phyloP scores from a whole-genome alignment of 2,329 filamentous ascomycete species.

The Dactylellina leptospora region DNA sequence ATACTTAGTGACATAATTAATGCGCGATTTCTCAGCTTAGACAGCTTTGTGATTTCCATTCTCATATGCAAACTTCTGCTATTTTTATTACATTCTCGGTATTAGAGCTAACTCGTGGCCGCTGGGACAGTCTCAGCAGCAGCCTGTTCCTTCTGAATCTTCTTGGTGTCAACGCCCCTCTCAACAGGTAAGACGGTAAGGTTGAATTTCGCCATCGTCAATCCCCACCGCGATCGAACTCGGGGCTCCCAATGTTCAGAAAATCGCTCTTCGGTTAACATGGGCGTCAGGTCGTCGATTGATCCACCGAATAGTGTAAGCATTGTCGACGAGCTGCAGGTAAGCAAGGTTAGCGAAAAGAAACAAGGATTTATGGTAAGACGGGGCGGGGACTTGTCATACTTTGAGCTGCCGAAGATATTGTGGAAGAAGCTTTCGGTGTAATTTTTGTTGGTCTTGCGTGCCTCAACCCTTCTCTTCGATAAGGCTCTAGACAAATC shows the following conservation, averaged over 20 bases:
- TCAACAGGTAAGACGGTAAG: conserved; percentile 61
- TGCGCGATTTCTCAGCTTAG: too few relatives aligned
- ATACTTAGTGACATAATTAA: too few relatives aligned
- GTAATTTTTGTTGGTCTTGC: conserved; percentile 60
- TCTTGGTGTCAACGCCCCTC: conserved; percentile 59
- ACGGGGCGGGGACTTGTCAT: conserved; percentile 44
- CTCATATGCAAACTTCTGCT: too few relatives aligned
- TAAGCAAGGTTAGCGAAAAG: background rate
- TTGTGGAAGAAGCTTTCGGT: conserved; percentile 60
- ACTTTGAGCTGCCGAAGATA: conserved; percentile 61
- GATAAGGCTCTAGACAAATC: conserved; percentile 59
- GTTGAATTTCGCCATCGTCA: conserved; percentile 63
- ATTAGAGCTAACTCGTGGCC: conserved; percentile 1
- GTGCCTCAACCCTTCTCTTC: conserved; percentile 59
- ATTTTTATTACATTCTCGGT: too few relatives aligned
- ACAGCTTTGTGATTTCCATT: too few relatives aligned
- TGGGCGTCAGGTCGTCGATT: conserved; percentile 60
- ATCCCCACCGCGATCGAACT: conserved; percentile 59
- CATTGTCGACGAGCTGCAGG: conserved; percentile 61
- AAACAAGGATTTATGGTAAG: background rate
- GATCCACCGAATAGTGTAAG: conserved; percentile 61
- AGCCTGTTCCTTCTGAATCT: conserved; percentile 50
- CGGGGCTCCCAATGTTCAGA: conserved; percentile 62
- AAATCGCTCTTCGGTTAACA: conserved; percentile 62
- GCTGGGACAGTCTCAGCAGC: conserved; percentile 10